Conservation (phyloP, 179 eudicot genomes). For the Patellifolia procumbens region DNA sequence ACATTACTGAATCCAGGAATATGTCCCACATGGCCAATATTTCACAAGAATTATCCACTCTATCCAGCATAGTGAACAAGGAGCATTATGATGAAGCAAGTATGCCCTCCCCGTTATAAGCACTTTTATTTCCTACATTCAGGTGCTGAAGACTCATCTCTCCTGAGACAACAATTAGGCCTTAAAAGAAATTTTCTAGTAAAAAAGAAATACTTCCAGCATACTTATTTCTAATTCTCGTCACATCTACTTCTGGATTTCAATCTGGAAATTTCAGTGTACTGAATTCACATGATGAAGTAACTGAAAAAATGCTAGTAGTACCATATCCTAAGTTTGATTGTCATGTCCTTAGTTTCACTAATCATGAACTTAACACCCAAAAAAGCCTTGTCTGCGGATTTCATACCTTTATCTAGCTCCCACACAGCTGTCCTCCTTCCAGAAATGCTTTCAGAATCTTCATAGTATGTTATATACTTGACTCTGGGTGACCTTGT, state of each 20-base stretch:
- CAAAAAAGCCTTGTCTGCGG: constrained; percentile 12
- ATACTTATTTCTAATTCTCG: neutral
- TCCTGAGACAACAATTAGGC: neutral
- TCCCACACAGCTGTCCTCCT: constrained; percentile 97
- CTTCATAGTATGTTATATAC: constrained; percentile 94
- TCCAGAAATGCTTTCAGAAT: constrained; percentile 89
- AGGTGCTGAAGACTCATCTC: neutral
- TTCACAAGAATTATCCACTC: neutral
- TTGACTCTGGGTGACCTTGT: constrained; percentile 74
- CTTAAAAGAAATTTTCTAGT: neutral
- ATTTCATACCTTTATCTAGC: constrained; percentile 81
- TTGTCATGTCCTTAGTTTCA: neutral
- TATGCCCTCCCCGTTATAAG: neutral
- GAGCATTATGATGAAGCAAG: neutral
- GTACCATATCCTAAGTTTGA: neutral
- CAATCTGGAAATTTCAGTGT: neutral
- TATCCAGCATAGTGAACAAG: neutral
- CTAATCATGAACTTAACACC: constrained; percentile 4
- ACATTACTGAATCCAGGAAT: neutral
- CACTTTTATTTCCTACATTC: neutral
- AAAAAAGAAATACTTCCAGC: neutral
- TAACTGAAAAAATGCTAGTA: neutral
- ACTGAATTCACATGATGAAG: neutral
- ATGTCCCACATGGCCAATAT: neutral
- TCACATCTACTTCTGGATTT: neutral